These are phyloP conservation scores for Pythium scleroteichum DNA, from an alignment of 352 stramenopile genomes.

Conservation along the genomic window DNA sequence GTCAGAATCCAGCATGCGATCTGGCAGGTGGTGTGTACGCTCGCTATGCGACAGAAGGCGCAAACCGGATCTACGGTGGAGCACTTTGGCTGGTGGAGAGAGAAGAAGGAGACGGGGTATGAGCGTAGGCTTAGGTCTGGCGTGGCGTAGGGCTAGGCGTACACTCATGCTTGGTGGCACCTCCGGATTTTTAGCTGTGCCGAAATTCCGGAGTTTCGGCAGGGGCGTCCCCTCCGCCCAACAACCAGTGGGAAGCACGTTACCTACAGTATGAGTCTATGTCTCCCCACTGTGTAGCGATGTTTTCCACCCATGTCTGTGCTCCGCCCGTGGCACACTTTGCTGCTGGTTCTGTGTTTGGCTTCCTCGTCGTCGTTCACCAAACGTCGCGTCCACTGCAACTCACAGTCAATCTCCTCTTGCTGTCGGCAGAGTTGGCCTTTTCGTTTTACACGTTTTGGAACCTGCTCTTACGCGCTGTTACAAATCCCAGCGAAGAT, in stretches of 20 bases:
- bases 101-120: conserved; percentile 8
- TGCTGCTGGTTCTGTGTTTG: conserved; percentile 1
- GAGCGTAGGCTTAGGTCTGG: conserved; percentile 17
- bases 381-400: background rate
- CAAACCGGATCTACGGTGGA: conserved; percentile 25
- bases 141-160: conserved; percentile 14
- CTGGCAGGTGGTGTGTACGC: background rate
- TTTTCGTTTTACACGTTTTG: too few relatives aligned
- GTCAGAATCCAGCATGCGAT: conserved; percentile 12
- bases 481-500: too few relatives aligned
- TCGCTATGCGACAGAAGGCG: conserved; percentile 25
- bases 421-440: background rate
- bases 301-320: background rate
- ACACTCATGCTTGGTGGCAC: conserved; percentile 19
- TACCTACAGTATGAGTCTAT: background rate
- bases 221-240: background rate
- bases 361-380: background rate
- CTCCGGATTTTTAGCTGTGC: too few relatives aligned
- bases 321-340: background rate
- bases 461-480: too few relatives aligned
- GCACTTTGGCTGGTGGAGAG: conserved; percentile 26
- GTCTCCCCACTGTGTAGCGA: background rate
- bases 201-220: background rate
- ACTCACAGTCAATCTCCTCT: background rate
- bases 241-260: background rate